These are phyloP conservation scores for Pezicula neosporulosa DNA, from an alignment of 2,329 filamentous ascomycete genomes.

Conservation along the genomic window DNA sequence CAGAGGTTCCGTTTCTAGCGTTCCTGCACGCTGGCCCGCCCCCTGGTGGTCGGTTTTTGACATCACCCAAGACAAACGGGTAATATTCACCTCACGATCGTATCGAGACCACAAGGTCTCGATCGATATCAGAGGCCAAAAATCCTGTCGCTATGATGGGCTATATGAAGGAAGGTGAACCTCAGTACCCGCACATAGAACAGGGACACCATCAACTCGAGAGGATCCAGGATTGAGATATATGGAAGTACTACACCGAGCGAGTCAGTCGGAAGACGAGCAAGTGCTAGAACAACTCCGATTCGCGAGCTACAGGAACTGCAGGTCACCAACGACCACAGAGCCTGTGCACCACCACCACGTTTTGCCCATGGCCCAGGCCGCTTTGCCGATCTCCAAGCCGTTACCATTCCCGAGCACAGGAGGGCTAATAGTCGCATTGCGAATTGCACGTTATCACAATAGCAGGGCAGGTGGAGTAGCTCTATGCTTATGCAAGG, in stretches of 20 bases:
- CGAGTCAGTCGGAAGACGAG: slow-evolving; percentile 57
- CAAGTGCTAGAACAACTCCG: slow-evolving; percentile 32
- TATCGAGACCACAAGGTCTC: slow-evolving; percentile 26
- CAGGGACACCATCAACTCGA: slow-evolving; percentile 6
- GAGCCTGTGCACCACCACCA: slow-evolving; percentile 76
- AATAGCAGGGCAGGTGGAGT: slow-evolving; percentile 68
- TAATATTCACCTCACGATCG: slow-evolving; percentile 20
- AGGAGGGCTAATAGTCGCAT: slow-evolving; percentile 80
- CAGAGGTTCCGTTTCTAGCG: slow-evolving; percentile 8
- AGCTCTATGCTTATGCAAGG: slow-evolving; percentile 32
- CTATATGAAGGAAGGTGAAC: slow-evolving; percentile 12
- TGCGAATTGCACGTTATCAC: slow-evolving; percentile 75
- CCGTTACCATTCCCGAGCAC: slow-evolving; percentile 72
- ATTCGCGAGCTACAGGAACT: slow-evolving; percentile 51
- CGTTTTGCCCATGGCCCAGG: slow-evolving; percentile 74
- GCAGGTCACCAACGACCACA: slow-evolving; percentile 53
- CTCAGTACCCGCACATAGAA: slow-evolving; percentile 21
- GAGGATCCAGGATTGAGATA: slow-evolving; percentile 34
- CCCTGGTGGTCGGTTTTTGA: slow-evolving; percentile 31
- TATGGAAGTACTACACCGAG: slow-evolving; percentile 45
- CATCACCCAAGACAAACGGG: slow-evolving; percentile 7
- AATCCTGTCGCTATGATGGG: slow-evolving; percentile 19
- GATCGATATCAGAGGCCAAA: slow-evolving; percentile 20
- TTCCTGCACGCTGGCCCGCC: slow-evolving; percentile 47
- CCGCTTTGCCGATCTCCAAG: slow-evolving; percentile 62